Evolutionary conservation across 1,284 basidiomycete species (phyloP).

Genomic region (Pholiota adiposa): DNA sequence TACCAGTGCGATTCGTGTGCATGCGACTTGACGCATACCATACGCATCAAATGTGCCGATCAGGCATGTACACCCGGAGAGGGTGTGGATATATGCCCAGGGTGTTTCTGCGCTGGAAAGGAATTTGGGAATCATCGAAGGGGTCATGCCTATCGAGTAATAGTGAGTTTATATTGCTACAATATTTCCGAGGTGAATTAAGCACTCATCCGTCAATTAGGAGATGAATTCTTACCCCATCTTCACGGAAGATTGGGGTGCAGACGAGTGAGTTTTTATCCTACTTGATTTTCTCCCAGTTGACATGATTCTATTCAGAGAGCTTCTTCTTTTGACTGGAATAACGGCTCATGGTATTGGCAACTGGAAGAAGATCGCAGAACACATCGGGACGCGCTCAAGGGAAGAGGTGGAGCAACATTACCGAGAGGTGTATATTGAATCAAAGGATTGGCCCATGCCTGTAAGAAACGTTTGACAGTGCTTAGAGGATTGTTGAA

Average conservation of each 20-base stretch:
- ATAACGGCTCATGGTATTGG: slow-evolving; percentile 90
- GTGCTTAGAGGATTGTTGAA: slow-evolving; percentile 1
- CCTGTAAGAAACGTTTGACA: slow-evolving; percentile 56
- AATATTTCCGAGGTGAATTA: slow-evolving; percentile 11
- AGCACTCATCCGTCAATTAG: slow-evolving; percentile 44
- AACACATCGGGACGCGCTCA: slow-evolving; percentile 93
- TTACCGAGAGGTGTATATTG: slow-evolving; percentile 85
- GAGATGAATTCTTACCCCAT: slow-evolving; percentile 97
- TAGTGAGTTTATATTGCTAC: slow-evolving; percentile 57
- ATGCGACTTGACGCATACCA: slow-evolving; percentile 84
- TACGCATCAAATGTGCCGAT: slow-evolving; percentile 91
- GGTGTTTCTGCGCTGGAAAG: slow-evolving; percentile 92
- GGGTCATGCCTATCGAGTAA: slow-evolving; percentile 91
- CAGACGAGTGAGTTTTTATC: slow-evolving; percentile 79
- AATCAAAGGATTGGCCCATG: slow-evolving; percentile 77
- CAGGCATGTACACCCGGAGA: slow-evolving; percentile 74
- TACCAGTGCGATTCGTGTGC: slow-evolving; percentile 77
- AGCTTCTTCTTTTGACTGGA: slow-evolving; percentile 90
- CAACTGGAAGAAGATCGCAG: slow-evolving; percentile 97
- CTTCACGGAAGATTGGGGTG: slow-evolving; percentile 95
- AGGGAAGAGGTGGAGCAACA: slow-evolving; percentile 95
- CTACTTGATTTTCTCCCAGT: neutral
- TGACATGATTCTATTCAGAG: slow-evolving; percentile 49
- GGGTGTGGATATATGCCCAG: slow-evolving; percentile 87
- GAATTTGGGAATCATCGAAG: slow-evolving; percentile 89